Base-by-base conservation (phyloP, 257 asterid species). In the Solanum bukasovii region DNA sequence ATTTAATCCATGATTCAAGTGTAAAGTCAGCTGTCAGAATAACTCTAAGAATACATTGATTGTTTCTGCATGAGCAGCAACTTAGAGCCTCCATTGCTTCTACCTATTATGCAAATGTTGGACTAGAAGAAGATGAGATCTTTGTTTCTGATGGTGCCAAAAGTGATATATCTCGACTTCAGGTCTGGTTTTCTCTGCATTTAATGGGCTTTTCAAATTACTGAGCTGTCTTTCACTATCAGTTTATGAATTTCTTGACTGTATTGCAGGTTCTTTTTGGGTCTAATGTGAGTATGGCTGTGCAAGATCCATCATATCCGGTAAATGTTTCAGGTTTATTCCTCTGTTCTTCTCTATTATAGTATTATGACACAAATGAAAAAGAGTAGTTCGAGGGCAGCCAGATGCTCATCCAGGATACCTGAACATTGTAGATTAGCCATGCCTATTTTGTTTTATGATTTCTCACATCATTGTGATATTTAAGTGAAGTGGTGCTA, bases 91-190 rank as follows among this genome's bases (percentile, higher is more conserved):
- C 98, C 91, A 94, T 97, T 93, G 98, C 99, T 89, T 90, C 96
- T 87, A 93, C 95, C 52, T 94, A 92, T 91, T 96, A 97, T 88
- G 92, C 93, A n/a, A 92, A 93, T 91, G 96, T 95, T 90, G 99
- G 98, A 87, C 91, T 96, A 68, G 98, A 94, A 86, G 98, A 91
- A 91, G 95, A 93, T 88, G 99, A 97, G 92, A 94, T 97, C 87
- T 97, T 97, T 85, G 99, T 96, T 59, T 97, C 99, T 25, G 98
- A 97, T 93, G 99, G 99, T 63, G 99, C 99, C 61, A 97, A 97
- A 90, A 96, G 99, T 91, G 99, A 97, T 91, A 96, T 97, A 92
- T 97, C 99, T 84, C 96, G 98, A 88, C 96, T 96, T 86, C 98
- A 97, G 98, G 99, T 97, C 83, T 86, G 88, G 25, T 73, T 73